Evolutionary conservation across 2,329 filamentous ascomycete species (phyloP), one percentile per base, ranked within the genome.

Genomic region (Lasiodiplodia hormozganensis): DNA sequence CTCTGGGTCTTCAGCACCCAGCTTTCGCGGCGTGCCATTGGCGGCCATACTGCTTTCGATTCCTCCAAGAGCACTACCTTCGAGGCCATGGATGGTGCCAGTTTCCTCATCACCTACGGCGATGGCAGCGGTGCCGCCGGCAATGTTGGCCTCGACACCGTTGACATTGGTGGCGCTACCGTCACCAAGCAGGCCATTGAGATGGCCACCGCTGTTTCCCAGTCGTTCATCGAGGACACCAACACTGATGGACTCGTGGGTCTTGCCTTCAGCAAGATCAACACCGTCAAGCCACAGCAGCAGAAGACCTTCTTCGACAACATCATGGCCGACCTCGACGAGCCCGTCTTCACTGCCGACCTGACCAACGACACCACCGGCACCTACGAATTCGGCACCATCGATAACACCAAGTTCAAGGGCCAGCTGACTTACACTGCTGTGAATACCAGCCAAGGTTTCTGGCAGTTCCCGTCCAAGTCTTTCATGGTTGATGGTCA

Each of bases 291-390:
- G 75, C 90, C 90, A 0, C 80, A 83, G 18, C 81, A 83, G 70
- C 89, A 91, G 72, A 89, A 89, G 79, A 93, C 90, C 12, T 93
- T 92, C 78, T 92, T 93, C 76, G 89, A 92, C 74, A 93, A 91
- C 76, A 82, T 91, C 72, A 86, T 87, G 77, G 71, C 78, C n/a
- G 78, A 82, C 21, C 86, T 93, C 28, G 84, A 87, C 31, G 80
- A 87, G 77, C 90, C 90, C 0, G 80, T 94, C 51, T 91, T 94
- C 80, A 92, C 91, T 0, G 90, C 89, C 28, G 86, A 90, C 70
- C 83, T 95, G 54, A 87, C 87, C 74, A 84, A 86, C 71, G 83
- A 85, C 69, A 82, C 83, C 18, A 81, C 83, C 2, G 91, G 91
- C 56, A 85, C 86, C 36, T 94, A 93, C 80, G 89, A 93, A 75